phyloP scores from a whole-genome alignment of 2,329 filamentous ascomycete genomes.

The Exserohilum rostratum region DNA sequence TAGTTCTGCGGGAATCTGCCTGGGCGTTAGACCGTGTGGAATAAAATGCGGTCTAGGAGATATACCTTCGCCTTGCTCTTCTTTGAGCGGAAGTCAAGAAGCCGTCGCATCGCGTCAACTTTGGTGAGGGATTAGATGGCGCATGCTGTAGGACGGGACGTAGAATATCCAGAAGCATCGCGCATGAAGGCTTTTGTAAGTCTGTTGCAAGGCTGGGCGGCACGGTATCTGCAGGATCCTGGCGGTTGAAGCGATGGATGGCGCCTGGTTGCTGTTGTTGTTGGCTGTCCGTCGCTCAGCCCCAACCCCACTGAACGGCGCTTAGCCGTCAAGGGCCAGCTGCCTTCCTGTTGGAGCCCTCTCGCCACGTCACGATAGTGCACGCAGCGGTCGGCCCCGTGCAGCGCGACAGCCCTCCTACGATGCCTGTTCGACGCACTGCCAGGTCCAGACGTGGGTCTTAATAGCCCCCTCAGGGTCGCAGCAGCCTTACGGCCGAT shows the following conservation, averaged over 20 bases:
- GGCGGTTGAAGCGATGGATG: no score
- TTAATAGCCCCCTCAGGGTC: slow-evolving; percentile 5
- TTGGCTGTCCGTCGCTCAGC: slow-evolving; percentile 1
- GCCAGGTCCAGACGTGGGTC: slow-evolving; percentile 7
- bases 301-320: neutral
- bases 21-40: neutral
- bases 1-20: neutral
- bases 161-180: neutral
- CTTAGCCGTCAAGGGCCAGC: neutral
- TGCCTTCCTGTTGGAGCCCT: neutral
- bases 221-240: no score
- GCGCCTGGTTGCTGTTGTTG: no score
- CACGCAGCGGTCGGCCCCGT: neutral
- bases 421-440: slow-evolving; percentile 13
- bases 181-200: neutral
- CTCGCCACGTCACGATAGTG: neutral
- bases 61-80: neutral
- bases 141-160: no score
- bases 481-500: slow-evolving; percentile 3
- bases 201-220: neutral
- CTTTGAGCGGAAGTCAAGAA: neutral
- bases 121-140: neutral
- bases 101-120: slow-evolving; percentile 1
- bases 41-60: neutral
- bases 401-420: slow-evolving; percentile 7